Base-by-base conservation (phyloP, 495 filamentous ascomycete genomes). In the Entonaema liquescens region DNA sequence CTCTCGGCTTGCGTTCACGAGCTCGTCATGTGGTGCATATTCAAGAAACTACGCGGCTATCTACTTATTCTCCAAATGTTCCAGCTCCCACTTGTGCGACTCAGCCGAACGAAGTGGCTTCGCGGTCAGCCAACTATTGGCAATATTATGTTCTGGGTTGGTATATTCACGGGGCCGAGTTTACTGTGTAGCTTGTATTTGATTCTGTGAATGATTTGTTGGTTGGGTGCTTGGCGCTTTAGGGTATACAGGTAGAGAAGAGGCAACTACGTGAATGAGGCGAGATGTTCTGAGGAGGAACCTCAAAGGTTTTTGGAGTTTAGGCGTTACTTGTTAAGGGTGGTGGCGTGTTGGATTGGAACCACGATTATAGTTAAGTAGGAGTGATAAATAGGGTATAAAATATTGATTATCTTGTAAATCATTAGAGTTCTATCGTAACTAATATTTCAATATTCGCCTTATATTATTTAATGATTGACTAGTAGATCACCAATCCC, bases 81-180 rank as follows among this genome's bases (percentile, higher is more conserved):
- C 65, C 90, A 92, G 78, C 65, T 92, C 47, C 90, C 91, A 60
- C 73, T 93, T 3, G 89, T 91, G 40, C 80, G 77, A 21, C 62
- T 93, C 56, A 91, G 88, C 66, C 78, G 88, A 71, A 89, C 88
- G 0, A 86, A 82, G 66, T 83, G 87, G 69, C 80, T 93, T 74
- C 88, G 85, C 42, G 83, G 85, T 36, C 81, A 82, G 70, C 79
- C 82, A 54, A 85, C 86, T 2, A 56, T 93, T 44, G 91, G 90
- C 1, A 93, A 93, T 76, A 78, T 91, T 25, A 78, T 92, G 4
- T 93, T 93, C 73, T 93, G 91, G 91, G 66, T 91, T 36, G 90
- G 91, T 3, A 86, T 91, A 6, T 90, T 90, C 63, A 88, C 87
- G 3, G 91, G 89, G 9, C 91, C 91, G 15, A 92, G 90, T 77